Conservation (phyloP, 2,329 filamentous ascomycete species). For the Elsinoe ampelina region DNA sequence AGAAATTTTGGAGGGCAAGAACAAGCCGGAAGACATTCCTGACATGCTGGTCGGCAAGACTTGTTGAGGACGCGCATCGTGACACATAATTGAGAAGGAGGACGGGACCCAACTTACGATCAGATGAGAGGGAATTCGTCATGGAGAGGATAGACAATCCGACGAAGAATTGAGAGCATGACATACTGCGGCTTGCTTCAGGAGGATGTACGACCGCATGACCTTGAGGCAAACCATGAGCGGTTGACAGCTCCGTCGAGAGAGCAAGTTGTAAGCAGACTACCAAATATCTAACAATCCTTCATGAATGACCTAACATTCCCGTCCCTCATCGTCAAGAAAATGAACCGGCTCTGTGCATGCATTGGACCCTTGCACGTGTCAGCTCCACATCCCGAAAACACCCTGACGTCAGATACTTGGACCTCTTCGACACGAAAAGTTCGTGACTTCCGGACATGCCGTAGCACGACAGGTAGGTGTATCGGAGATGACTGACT, state of each 20-base stretch:
- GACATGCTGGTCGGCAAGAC: conserved; percentile 40
- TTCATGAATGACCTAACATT: too few relatives aligned
- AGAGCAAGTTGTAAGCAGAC: too few relatives aligned
- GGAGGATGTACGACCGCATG: not conserved
- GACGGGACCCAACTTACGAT: too few relatives aligned
- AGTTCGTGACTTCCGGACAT: not conserved
- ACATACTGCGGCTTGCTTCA: not conserved
- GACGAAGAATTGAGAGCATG: too few relatives aligned
- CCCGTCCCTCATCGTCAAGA: not conserved
- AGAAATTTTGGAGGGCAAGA: conserved; percentile 67
- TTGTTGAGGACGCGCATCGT: not conserved
- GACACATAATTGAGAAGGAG: not conserved
- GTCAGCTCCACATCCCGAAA: not conserved
- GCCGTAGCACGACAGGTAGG: not conserved
- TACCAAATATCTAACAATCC: too few relatives aligned
- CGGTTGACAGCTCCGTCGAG: too few relatives aligned
- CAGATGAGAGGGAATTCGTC: too few relatives aligned
- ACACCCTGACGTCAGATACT: conserved; percentile 1
- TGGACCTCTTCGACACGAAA: not conserved
- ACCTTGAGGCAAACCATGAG: too few relatives aligned
- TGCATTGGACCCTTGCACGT: not conserved
- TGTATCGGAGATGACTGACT: not conserved
- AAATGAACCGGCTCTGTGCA: not conserved
- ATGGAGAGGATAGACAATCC: too few relatives aligned
- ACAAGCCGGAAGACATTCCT: conserved; percentile 73